Percentiles rank a stretch among this genome's conserved stretches.
Conservation (phyloP, 2,329 filamentous ascomycete species). For the Fusarium xyrophilum region DNA sequence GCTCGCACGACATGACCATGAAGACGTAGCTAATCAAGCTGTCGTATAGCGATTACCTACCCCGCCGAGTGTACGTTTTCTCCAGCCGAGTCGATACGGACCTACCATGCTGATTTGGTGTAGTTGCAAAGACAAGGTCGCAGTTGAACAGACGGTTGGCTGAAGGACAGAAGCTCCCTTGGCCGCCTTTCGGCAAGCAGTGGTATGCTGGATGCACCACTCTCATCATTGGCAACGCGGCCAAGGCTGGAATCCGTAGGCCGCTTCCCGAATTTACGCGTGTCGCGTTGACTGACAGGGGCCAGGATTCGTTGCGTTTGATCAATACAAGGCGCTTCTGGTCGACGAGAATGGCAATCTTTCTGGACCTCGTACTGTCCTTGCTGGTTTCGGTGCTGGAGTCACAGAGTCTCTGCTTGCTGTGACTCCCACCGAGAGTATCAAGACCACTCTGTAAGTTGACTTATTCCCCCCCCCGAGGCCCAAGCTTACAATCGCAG, state of each 20-base stretch:
- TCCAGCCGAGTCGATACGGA: background rate
- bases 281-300: slow-evolving; percentile 9
- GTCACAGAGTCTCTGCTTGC: slow-evolving; percentile 92
- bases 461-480: fast-evolving
- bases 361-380: slow-evolving; percentile 86
- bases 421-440: slow-evolving; percentile 96
- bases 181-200: slow-evolving; percentile 89
- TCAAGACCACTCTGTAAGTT: slow-evolving; percentile 89
- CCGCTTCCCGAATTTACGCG: background rate
- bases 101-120: slow-evolving; percentile 11
- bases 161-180: slow-evolving; percentile 85
- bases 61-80: slow-evolving; percentile 80
- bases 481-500: slow-evolving; percentile 49
- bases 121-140: slow-evolving; percentile 91
- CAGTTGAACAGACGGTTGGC: slow-evolving; percentile 88
- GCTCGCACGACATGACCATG: slow-evolving; percentile 22
- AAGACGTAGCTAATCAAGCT: slow-evolving; percentile 18
- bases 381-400: slow-evolving; percentile 92
- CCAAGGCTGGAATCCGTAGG: slow-evolving; percentile 93
- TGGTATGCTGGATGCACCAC: slow-evolving; percentile 99
- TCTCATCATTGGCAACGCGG: slow-evolving; percentile 92
- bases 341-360: slow-evolving; percentile 86
- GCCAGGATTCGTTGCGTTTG: slow-evolving; percentile 83
- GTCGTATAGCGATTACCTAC: slow-evolving; percentile 76
- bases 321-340: slow-evolving; percentile 87